These are phyloP conservation scores for Nemania diffusa DNA, from an alignment of 2,329 filamentous ascomycete genomes.

Conservation along the genomic window DNA sequence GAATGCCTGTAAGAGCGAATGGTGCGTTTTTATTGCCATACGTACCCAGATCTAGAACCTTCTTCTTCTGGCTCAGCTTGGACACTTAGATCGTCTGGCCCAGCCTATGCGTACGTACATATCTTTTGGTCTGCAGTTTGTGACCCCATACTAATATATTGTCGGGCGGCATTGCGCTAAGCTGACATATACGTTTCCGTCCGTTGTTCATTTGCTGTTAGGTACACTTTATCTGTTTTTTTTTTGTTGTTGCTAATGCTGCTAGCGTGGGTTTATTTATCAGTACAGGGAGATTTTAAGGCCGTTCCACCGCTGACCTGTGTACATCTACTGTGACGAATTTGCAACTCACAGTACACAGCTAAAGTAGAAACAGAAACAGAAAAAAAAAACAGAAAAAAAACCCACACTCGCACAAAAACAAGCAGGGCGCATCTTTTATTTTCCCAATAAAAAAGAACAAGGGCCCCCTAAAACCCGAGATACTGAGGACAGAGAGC, in stretches of 20 bases:
- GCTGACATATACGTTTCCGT: background rate
- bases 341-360: background rate
- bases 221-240: conserved; percentile 16
- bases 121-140: no score
- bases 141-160: background rate
- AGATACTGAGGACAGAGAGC: background rate
- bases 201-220: background rate
- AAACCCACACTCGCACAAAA: no score
- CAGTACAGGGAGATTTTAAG: background rate
- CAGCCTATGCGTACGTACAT: background rate
- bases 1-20: background rate
- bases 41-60: background rate
- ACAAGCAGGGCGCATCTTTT: background rate
- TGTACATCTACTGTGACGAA: background rate
- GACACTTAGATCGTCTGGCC: no score
- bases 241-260: no score
- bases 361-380: background rate
- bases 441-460: background rate
- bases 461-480: background rate
- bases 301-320: background rate
- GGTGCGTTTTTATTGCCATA: background rate
- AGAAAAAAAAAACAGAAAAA: background rate
- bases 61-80: no score
- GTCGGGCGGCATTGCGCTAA: background rate
- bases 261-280: conserved; percentile 1